A percentile compares a stretch with the other conserved stretches of the same genome.
These are phyloP conservation scores for Phytophthora europaea DNA, from an alignment of 352 stramenopile genomes.

Conservation along the genomic window DNA sequence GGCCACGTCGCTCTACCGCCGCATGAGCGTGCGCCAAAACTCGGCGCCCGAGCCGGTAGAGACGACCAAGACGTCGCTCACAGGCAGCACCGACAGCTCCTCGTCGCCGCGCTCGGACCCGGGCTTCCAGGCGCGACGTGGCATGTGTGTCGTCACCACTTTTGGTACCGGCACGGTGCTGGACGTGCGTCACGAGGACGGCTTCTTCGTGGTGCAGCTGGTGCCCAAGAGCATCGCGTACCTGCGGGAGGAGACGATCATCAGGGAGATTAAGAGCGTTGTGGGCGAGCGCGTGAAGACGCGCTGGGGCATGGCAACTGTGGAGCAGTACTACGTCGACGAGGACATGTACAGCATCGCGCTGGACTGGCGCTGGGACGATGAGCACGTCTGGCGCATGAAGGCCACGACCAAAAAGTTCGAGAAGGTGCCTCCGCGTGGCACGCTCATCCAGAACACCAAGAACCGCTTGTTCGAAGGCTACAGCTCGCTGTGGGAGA, in stretches of 20 bases:
- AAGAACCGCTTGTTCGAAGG: constrained; percentile 86
- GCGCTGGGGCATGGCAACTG: constrained; percentile 83
- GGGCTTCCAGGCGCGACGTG: constrained; percentile 56
- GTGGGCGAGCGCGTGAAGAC: constrained; percentile 88
- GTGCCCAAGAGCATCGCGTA: constrained; percentile 80
- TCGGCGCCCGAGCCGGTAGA: constrained; percentile 38
- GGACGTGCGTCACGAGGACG: constrained; percentile 75
- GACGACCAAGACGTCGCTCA: constrained; percentile 39
- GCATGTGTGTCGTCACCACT: constrained; percentile 76
- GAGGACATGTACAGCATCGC: constrained; percentile 92
- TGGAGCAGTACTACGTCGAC: constrained; percentile 89
- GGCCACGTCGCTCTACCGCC: constrained; percentile 57
- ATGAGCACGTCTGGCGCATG: constrained; percentile 91
- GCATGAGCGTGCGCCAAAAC: constrained; percentile 64
- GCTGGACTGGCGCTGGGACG: constrained; percentile 90
- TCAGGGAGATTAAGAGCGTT: constrained; percentile 87
- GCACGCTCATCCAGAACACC: constrained; percentile 81
- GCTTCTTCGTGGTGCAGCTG: constrained; percentile 82
- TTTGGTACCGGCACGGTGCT: constrained; percentile 83
- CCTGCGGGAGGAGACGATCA: constrained; percentile 70
- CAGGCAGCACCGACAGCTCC: constrained; percentile 24
- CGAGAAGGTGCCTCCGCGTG: constrained; percentile 72
- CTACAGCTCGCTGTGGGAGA: constrained; percentile 79
- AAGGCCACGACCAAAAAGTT: constrained; percentile 93
- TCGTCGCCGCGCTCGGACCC: constrained; percentile 49